phyloP scores from a whole-genome alignment of 805 yeast genomes.

The Cephaloascus fragrans region DNA sequence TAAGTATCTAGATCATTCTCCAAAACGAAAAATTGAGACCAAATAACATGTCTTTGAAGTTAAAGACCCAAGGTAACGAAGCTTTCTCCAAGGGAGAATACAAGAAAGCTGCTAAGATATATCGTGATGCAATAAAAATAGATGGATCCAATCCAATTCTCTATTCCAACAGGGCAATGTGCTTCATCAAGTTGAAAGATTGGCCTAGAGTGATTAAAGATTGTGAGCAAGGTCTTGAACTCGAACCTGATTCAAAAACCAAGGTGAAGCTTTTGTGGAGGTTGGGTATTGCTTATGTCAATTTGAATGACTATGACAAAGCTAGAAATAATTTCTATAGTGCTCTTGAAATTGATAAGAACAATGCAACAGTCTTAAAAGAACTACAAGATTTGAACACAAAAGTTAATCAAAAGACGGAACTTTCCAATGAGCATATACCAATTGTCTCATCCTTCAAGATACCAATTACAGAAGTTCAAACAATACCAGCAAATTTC shows the following conservation, averaged over 20 bases:
- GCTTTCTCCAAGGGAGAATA: slow-evolving; percentile 38
- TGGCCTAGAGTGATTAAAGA: slow-evolving; percentile 40
- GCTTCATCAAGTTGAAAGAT: slow-evolving; percentile 42
- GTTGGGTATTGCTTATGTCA: slow-evolving; percentile 28
- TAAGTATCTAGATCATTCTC: no score
- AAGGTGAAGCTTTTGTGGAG: slow-evolving; percentile 43
- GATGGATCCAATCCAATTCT: slow-evolving; percentile 44
- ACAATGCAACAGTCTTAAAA: slow-evolving; percentile 23
- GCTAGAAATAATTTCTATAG: slow-evolving; percentile 19
- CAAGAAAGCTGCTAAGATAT: slow-evolving; percentile 39
- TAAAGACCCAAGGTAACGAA: slow-evolving; percentile 40
- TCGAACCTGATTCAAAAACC: slow-evolving; percentile 19
- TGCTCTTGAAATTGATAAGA: slow-evolving; percentile 31
- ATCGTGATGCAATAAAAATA: slow-evolving; percentile 43
- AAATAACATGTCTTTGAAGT: slow-evolving; percentile 13
- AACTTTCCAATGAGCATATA: background rate
- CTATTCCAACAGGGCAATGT: slow-evolving; percentile 61
- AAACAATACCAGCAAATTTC: slow-evolving; percentile 29
- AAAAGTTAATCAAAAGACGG: slow-evolving; percentile 1
- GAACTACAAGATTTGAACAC: slow-evolving; percentile 18
- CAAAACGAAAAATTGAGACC: no score
- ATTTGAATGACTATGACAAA: slow-evolving; percentile 11
- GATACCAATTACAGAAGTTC: slow-evolving; percentile 33
- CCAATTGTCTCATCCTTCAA: slow-evolving; percentile 1
- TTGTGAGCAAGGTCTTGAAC: slow-evolving; percentile 37